Evolutionary conservation across 129 eudicot genomes (phyloP).

Genomic region (Escallonia rubra): DNA sequence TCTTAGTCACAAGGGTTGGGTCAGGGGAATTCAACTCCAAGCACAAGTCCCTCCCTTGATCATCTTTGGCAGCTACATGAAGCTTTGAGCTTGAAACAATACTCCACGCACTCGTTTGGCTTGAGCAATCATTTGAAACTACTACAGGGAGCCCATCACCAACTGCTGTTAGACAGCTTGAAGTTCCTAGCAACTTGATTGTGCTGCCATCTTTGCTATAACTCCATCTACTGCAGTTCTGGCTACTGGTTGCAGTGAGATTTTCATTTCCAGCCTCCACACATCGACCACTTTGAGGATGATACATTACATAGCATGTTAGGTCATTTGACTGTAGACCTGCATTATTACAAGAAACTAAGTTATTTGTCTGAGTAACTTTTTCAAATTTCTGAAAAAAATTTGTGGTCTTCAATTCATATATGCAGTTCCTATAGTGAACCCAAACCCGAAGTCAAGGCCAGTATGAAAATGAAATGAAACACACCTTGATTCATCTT

Average conservation of each 20-base stretch:
- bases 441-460: too few relatives aligned
- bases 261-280: conserved; percentile 16
- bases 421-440: too few relatives aligned
- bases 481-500: conserved; percentile 23
- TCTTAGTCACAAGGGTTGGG: conserved; percentile 32
- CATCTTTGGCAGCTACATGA: conserved; percentile 42
- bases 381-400: too few relatives aligned
- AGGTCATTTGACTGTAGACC: conserved; percentile 15
- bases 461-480: neutral
- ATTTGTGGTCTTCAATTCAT: too few relatives aligned
- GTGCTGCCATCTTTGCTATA: conserved; percentile 29
- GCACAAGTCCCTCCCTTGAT: conserved; percentile 40
- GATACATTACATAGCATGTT: conserved; percentile 39
- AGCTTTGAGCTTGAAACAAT: conserved; percentile 39
- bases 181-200: conserved; percentile 21
- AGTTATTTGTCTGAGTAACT: neutral
- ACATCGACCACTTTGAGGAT: conserved; percentile 60
- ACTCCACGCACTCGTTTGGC: conserved; percentile 36
- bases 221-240: conserved; percentile 28
- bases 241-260: conserved; percentile 27
- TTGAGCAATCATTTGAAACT: conserved; percentile 26
- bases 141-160: conserved; percentile 18
- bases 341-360: conserved; percentile 3
- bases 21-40: conserved; percentile 41
- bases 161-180: conserved; percentile 20